A percentile compares a stretch with the other conserved stretches of the same genome.
These are phyloP conservation scores for Hermanozyma aechmeae DNA, from an alignment of 805 yeast species.

Conservation along the genomic window DNA sequence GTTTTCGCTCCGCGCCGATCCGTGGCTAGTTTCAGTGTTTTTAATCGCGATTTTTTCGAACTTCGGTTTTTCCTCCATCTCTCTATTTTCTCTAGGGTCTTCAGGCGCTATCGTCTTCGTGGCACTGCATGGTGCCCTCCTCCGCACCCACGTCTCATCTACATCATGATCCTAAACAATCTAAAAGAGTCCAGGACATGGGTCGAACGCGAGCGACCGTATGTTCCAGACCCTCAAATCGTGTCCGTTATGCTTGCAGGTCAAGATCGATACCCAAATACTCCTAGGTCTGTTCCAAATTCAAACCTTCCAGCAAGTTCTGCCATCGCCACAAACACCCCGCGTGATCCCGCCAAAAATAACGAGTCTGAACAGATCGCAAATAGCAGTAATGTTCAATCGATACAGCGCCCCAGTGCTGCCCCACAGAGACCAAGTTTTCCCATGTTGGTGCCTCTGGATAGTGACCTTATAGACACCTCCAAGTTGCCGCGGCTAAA, in stretches of 20 bases:
- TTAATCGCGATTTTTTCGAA: background rate
- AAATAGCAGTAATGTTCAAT: too few species aligned
- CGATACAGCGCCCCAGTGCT: too few species aligned
- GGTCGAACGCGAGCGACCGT: slow-evolving; percentile 7
- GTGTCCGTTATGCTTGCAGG: slow-evolving; percentile 2
- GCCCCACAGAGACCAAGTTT: background rate
- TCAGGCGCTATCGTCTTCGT: background rate
- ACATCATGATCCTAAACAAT: slow-evolving; percentile 12
- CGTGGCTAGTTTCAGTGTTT: background rate
- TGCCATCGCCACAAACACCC: background rate
- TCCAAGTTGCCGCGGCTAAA: slow-evolving; percentile 2
- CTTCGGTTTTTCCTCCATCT: background rate
- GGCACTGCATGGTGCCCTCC: background rate
- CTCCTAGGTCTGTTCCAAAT: background rate
- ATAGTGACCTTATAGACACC: slow-evolving; percentile 6
- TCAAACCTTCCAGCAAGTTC: background rate
- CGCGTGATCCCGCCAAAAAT: background rate
- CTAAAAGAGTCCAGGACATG: slow-evolving; percentile 8
- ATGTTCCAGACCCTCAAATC: slow-evolving; percentile 6
- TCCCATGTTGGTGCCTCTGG: slow-evolving; percentile 3
- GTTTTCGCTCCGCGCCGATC: background rate
- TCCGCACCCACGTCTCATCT: background rate
- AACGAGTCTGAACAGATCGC: background rate
- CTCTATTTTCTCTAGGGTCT: background rate
- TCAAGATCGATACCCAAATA: background rate